phyloP scores from a whole-genome alignment of 345 rosid genomes.

The Hibiscus mutabilis region DNA sequence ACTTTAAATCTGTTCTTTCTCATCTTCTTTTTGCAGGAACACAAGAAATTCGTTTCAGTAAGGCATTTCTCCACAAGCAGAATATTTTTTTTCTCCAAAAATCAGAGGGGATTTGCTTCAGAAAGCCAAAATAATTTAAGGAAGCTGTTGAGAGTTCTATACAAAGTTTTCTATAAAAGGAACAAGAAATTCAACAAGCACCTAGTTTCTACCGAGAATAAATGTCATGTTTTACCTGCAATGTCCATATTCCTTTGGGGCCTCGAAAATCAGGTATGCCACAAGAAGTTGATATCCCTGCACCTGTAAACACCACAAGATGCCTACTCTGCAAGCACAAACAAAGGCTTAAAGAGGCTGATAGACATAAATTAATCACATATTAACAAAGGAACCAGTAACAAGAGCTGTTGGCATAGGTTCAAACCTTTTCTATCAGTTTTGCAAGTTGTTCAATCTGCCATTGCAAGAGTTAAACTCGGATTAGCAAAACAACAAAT shows the following conservation, averaged over 20 bases:
- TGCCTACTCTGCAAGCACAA: slow-evolving; percentile 86
- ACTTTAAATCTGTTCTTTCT: not conserved
- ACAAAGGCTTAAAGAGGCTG: slow-evolving; percentile 23
- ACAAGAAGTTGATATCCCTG: slow-evolving; percentile 96
- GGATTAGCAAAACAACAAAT: slow-evolving; percentile 2
- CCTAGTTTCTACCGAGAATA: not conserved
- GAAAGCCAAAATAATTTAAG: not conserved
- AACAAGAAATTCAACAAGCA: not conserved
- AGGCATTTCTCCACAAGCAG: not conserved
- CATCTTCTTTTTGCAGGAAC: not conserved
- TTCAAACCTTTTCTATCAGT: slow-evolving; percentile 51
- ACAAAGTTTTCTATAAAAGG: not conserved
- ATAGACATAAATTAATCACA: not conserved
- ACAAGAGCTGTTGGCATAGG: not conserved
- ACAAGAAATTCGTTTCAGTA: not conserved
- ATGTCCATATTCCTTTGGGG: slow-evolving; percentile 96
- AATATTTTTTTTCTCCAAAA: not conserved
- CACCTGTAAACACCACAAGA: slow-evolving; percentile 95
- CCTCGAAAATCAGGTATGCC: slow-evolving; percentile 98
- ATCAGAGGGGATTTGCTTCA: slow-evolving; percentile 2
- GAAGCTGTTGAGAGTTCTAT: no score
- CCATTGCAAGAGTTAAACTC: slow-evolving; percentile 12
- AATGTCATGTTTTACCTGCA: slow-evolving; percentile 50
- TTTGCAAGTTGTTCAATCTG: slow-evolving; percentile 61
- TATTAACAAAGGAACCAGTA: not conserved